phyloP scores from a whole-genome alignment of 306 rosid genomes.

The Citrullus amarus region DNA sequence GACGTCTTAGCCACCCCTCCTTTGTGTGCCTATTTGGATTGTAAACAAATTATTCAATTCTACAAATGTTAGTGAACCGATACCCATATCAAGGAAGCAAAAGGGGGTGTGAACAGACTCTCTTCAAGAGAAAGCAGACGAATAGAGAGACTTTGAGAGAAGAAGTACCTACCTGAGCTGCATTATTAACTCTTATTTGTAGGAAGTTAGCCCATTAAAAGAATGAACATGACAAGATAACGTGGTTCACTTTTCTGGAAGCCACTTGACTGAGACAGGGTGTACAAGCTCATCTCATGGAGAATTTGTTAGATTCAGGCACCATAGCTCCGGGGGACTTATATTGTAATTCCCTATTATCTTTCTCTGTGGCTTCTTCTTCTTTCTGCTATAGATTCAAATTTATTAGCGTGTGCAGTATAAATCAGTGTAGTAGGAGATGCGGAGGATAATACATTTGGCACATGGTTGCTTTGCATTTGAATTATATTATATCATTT shows the following conservation, averaged over 20 bases:
- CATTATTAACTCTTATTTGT: background rate
- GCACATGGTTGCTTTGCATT: background rate
- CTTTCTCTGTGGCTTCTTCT: background rate
- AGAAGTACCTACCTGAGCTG: background rate
- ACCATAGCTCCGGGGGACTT: background rate
- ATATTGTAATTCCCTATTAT: background rate
- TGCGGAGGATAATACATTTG: background rate
- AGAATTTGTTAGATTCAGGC: background rate
- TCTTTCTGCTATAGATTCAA: background rate
- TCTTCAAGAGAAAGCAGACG: background rate
- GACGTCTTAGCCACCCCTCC: background rate
- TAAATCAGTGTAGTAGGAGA: background rate
- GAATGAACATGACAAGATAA: background rate
- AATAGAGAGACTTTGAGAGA: no score
- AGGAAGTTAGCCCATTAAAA: background rate
- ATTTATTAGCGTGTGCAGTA: background rate
- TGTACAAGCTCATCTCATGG: background rate
- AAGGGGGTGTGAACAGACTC: background rate
- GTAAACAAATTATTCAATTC: background rate
- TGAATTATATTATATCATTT: background rate
- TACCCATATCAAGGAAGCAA: background rate
- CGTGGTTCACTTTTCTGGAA: background rate
- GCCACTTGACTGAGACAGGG: background rate
- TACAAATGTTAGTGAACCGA: background rate
- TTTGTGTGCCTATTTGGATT: background rate